Conservation (phyloP, 371 early-diverging fungal genomes). For the Cokeromyces recurvatus region DNA sequence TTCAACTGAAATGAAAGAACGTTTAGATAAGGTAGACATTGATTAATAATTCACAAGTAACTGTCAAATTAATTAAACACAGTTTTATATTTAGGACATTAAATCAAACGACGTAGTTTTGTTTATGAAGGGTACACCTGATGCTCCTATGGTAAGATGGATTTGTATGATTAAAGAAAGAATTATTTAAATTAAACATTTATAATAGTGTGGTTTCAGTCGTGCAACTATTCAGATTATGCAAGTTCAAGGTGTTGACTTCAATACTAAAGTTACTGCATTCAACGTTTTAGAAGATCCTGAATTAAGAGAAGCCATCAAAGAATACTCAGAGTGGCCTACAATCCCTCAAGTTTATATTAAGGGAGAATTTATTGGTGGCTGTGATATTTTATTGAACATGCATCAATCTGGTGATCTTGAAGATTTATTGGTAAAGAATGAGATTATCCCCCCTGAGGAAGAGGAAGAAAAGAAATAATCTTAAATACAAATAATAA, state of each 20-base stretch:
- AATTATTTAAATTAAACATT: background rate
- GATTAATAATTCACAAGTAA: too few species aligned
- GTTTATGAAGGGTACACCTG: conserved; percentile 96
- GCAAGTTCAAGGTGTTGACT: conserved; percentile 78
- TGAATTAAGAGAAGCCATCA: conserved; percentile 88
- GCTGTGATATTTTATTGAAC: conserved; percentile 90
- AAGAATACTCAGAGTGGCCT: conserved; percentile 96
- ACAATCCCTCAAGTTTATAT: conserved; percentile 98
- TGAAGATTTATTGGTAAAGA: conserved; percentile 76
- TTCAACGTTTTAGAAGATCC: conserved; percentile 89
- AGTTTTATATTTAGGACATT: conserved; percentile 47
- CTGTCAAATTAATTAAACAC: background rate
- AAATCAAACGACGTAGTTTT: conserved; percentile 70
- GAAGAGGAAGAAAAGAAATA: conserved; percentile 17
- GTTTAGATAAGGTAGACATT: conserved; percentile 64
- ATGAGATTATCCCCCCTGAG: conserved; percentile 61
- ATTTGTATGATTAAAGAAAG: background rate
- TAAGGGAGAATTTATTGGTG: conserved; percentile 96
- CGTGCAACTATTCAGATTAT: conserved; percentile 89
- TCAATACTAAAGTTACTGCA: conserved; percentile 57
- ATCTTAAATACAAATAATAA: background rate
- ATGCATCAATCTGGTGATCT: conserved; percentile 93
- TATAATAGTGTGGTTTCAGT: conserved; percentile 84
- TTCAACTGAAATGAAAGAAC: conserved; percentile 66
- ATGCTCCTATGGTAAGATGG: conserved; percentile 55